A percentile compares a stretch with the other conserved stretches of the same genome.
These are phyloP conservation scores for Coemansia sp. DNA, from an alignment of 192 early-diverging fungal species.

Conservation along the genomic window DNA sequence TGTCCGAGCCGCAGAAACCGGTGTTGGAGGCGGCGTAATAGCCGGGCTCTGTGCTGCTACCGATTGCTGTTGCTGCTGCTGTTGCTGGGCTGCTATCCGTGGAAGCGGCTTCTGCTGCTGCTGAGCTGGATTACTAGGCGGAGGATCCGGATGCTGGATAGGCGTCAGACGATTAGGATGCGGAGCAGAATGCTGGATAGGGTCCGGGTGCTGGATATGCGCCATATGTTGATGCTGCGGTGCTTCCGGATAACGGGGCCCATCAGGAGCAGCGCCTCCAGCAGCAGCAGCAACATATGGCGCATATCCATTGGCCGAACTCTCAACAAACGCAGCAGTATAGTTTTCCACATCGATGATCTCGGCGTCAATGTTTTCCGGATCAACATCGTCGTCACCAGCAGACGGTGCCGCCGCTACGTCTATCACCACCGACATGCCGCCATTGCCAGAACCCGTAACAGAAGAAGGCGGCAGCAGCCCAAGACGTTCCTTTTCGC, in stretches of 20 bases:
- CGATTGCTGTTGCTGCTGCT: too few species aligned
- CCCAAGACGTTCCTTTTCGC: constrained; percentile 34
- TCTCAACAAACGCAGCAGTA: background rate
- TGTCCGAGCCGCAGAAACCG: background rate
- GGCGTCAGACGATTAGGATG: too few species aligned
- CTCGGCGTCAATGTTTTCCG: background rate
- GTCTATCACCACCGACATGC: background rate
- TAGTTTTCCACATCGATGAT: background rate
- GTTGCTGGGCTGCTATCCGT: too few species aligned
- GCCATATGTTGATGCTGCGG: too few species aligned
- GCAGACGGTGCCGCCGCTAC: background rate
- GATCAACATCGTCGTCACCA: background rate
- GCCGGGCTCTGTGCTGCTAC: too few species aligned
- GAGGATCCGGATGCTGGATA: too few species aligned
- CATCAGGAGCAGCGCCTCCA: background rate
- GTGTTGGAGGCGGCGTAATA: background rate
- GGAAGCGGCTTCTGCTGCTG: too few species aligned
- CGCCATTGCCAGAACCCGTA: background rate
- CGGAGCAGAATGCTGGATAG: background rate
- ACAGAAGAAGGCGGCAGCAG: constrained; percentile 8
- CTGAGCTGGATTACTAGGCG: too few species aligned
- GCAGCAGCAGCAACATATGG: background rate
- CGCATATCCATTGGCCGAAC: too few species aligned
- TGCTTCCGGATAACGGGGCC: too few species aligned
- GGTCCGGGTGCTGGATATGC: too few species aligned